Evolutionary conservation across 2,329 filamentous ascomycete species (phyloP), one percentile per base, ranked within the genome.

Genomic region (Knufia fluminis): DNA sequence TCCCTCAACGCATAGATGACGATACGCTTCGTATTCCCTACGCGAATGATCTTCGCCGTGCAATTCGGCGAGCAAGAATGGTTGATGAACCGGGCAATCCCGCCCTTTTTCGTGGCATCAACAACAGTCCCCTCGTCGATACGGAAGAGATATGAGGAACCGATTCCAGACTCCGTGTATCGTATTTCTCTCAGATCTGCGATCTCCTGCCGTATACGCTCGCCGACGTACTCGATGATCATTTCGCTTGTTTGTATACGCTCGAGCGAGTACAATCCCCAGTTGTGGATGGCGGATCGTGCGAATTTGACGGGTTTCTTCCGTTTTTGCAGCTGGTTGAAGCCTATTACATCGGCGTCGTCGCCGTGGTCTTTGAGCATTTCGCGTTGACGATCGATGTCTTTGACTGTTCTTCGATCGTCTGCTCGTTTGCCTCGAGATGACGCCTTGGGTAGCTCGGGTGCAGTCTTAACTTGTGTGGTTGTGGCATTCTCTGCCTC

Each of bases 281-380:
- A 98, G 62, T 96, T 97, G 70, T 98, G 92, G 60, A 98, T 98
- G 40, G 92, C 92, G 46, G 92, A 98, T 39, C 92, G 81, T 50
- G 91, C 92, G 68, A 98, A 98, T 65, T 94, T 92, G 66, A 98
- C 92, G 1, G 91, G 90, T 75, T 98, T 98, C 80, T 97, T 98
- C 54, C 92, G 86, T 71, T 97, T 98, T 77, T 97, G 96, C 51
- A 98, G 82, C 71, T 97, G 92, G 68, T 98, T 98, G 77, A 98
- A 98, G 51, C 91, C 86, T 17, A 58, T 36, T 61, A 98, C 80
- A 24, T 92, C 88, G 61, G 96, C 91, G 48, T 89, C 87, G 58
- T 95, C 90, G 14, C 75, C 76, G 31, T 74, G 71, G 54, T 80
- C 79, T 47, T 84, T 85, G 17, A 88, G 76, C 10, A 83, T 85